Conservation (phyloP, 495 filamentous ascomycete species). For the Aspergillus bridgeri region DNA sequence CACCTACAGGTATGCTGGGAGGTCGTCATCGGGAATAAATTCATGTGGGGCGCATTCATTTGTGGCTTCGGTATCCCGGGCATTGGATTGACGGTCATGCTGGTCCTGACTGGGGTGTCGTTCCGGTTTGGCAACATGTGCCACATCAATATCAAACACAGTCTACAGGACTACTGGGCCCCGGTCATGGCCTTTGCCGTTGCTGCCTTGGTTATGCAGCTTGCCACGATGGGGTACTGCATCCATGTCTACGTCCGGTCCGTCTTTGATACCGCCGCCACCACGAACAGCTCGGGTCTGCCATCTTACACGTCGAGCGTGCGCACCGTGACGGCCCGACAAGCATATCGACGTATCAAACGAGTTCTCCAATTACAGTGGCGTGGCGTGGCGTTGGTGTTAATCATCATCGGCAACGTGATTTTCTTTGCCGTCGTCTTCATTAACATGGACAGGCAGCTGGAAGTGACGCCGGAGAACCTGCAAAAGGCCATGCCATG, state of each 20-base stretch:
- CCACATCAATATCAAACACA: constrained; percentile 84
- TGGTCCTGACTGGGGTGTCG: constrained; percentile 86
- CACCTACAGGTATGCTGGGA: constrained; percentile 99
- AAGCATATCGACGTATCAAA: constrained; percentile 80
- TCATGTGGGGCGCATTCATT: constrained; percentile 82
- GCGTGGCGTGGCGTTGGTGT: constrained; percentile 81
- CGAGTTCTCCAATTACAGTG: constrained; percentile 91
- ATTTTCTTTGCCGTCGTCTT: constrained; percentile 91
- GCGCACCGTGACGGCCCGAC: constrained; percentile 77
- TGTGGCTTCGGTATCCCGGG: constrained; percentile 81
- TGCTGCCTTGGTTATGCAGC: constrained; percentile 76
- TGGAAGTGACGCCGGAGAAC: constrained; percentile 53
- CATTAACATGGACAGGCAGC: constrained; percentile 73
- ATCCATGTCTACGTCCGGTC: constrained; percentile 88
- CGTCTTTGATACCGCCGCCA: constrained; percentile 66
- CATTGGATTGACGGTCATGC: constrained; percentile 65
- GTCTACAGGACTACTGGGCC: constrained; percentile 83
- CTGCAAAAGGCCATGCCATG: constrained; percentile 56
- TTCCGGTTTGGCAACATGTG: constrained; percentile 89
- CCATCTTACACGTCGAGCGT: constrained; percentile 79
- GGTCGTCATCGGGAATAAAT: constrained; percentile 77
- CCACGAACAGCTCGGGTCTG: constrained; percentile 66
- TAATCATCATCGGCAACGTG: constrained; percentile 84
- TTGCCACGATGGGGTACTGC: constrained; percentile 84
- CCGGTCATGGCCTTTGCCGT: constrained; percentile 78